Conservation (phyloP, 257 asterid genomes). For the Solanum etuberosum region DNA sequence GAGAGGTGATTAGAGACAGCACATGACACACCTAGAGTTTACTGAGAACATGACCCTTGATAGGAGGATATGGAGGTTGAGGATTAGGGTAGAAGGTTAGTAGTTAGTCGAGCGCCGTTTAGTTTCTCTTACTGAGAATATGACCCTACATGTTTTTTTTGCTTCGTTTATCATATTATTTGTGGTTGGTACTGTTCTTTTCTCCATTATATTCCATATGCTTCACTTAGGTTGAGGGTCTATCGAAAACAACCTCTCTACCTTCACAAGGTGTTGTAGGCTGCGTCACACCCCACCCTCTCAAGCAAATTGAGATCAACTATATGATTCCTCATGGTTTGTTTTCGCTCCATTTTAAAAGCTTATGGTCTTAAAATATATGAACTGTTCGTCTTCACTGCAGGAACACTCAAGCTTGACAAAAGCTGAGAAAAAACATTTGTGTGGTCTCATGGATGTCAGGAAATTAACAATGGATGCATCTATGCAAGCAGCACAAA, state of each 20-base stretch:
- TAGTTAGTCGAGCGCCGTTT: not conserved
- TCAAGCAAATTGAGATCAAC: not conserved
- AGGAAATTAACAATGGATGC: slow-evolving; percentile 55
- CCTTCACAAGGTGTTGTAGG: not conserved
- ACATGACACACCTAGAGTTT: no score
- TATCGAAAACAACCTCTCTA: not conserved
- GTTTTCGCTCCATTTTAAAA: not conserved
- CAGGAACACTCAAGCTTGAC: slow-evolving; percentile 58
- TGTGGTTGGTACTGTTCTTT: not conserved
- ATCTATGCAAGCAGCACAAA: slow-evolving; percentile 87
- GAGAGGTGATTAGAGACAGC: no score
- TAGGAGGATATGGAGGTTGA: not conserved
- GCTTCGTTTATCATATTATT: not conserved
- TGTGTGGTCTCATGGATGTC: slow-evolving; percentile 71
- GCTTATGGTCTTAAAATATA: not conserved
- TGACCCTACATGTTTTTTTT: not conserved
- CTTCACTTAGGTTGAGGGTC: not conserved
- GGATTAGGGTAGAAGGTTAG: not conserved
- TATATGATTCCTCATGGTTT: not conserved
- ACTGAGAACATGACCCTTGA: not conserved
- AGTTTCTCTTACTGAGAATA: not conserved
- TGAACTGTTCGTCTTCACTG: not conserved
- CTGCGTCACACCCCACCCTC: not conserved
- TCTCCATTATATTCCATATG: not conserved
- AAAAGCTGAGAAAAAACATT: slow-evolving; percentile 58